These are phyloP conservation scores for Cadophora sp. DNA, from an alignment of 2,329 filamentous ascomycete species.

Conservation along the genomic window DNA sequence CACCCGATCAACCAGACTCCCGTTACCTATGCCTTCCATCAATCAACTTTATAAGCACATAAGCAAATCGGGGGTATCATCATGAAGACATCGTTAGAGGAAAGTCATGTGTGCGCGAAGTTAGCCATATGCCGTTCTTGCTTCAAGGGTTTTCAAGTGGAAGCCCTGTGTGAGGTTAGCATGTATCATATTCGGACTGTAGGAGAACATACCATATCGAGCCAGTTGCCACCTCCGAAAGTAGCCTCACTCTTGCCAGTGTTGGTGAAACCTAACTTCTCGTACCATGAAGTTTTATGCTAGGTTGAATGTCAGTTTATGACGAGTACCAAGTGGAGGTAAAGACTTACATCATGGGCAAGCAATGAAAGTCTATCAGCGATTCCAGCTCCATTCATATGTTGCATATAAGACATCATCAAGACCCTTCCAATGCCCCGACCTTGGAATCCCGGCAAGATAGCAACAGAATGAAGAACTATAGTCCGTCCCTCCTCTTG, in stretches of 20 bases:
- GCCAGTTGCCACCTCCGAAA: conserved; percentile 83
- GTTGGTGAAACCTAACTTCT: conserved; percentile 75
- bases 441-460: conserved; percentile 76
- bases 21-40: conserved; percentile 11
- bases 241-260: conserved; percentile 71
- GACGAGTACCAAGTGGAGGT: background rate
- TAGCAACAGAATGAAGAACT: conserved; percentile 82
- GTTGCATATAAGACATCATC: conserved; percentile 78
- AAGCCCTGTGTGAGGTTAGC: conserved; percentile 33
- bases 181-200: background rate
- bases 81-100: conserved; percentile 24
- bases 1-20: background rate
- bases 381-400: conserved; percentile 73
- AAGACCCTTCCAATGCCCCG: conserved; percentile 77
- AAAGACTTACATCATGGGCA: conserved; percentile 67
- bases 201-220: conserved; percentile 70
- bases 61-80: conserved; percentile 35
- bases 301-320: conserved; percentile 39
- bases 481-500: conserved; percentile 76
- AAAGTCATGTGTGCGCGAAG: background rate
- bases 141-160: conserved; percentile 40
- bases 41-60: conserved; percentile 4
- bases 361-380: conserved; percentile 79
- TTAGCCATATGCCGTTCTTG: conserved; percentile 42
- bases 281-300: conserved; percentile 77